A percentile compares a stretch with the other conserved stretches of the same genome.
Conservation (phyloP, 352 stramenopile species). For the Pythium volutum region DNA sequence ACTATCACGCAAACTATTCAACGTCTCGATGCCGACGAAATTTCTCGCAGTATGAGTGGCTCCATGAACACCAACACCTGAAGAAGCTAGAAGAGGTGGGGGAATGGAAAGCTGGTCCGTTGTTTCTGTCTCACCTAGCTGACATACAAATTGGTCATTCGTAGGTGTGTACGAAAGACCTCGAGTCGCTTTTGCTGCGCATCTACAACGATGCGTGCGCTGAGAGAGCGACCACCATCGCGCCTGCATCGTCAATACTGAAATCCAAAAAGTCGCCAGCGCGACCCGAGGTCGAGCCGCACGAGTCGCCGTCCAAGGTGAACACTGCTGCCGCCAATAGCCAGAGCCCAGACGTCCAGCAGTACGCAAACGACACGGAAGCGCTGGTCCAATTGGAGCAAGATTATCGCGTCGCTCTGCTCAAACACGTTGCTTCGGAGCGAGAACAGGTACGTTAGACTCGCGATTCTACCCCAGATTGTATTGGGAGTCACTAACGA, state of each 20-base stretch:
- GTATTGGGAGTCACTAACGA: too few species aligned
- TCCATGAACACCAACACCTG: constrained; percentile 58
- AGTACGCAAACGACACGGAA: constrained; percentile 46
- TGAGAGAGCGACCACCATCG: constrained; percentile 10
- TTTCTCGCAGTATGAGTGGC: constrained; percentile 53
- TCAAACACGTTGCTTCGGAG: constrained; percentile 55
- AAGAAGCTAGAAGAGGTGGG: constrained; percentile 63
- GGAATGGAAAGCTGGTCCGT: neutral
- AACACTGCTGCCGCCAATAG: neutral
- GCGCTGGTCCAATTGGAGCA: constrained; percentile 52
- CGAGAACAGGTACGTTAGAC: constrained; percentile 31
- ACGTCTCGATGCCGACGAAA: neutral
- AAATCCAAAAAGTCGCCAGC: constrained; percentile 22
- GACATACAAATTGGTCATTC: neutral
- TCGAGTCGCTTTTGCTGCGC: constrained; percentile 57
- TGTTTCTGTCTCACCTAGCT: neutral
- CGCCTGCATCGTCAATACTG: constrained; percentile 3
- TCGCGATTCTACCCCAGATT: too few species aligned
- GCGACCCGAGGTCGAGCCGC: constrained; percentile 9
- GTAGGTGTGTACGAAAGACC: constrained; percentile 54
- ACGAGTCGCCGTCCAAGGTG: neutral
- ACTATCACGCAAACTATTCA: neutral
- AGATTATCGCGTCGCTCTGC: constrained; percentile 39
- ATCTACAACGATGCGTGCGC: constrained; percentile 63
- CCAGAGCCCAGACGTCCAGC: neutral